Base-by-base conservation (phyloP, 257 asterid species). In the Cordia subcordata region DNA sequence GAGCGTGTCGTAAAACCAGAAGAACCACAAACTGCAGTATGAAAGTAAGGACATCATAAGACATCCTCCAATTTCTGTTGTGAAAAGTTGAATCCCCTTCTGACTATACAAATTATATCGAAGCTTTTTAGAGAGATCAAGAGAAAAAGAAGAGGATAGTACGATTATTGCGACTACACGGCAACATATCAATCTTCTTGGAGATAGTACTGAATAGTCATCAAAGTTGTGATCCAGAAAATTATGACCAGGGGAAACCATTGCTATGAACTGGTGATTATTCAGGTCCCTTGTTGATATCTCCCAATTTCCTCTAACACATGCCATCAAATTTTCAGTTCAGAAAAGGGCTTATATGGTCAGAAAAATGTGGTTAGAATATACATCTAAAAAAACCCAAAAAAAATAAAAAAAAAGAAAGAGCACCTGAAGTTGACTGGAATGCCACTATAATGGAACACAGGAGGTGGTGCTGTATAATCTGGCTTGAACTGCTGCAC, bases 401-500 rank as follows among this genome's bases (percentile, higher is more conserved):
- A 61, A 46, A 44, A 44, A 22, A 49, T 49, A 47, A n/a, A n/a
- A n/a, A n/a, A n/a, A n/a, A n/a, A n/a, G n/a, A n/a, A n/a, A n/a
- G n/a, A n/a, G n/a, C 60, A 91, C 98, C 94, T 82, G 73, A 82
- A 81, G 81, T 82, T 81, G 75, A 77, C 69, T 0, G 93, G 82
- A 62, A 76, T 71, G 60, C 91, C 79, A 35, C 87, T 78, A 55
- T 60, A 74, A 68, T 70, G 78, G 60, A 77, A 79, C 52, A 84
- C 68, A 62, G 87, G 88, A 56, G 95, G 76, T 16, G 95, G 85
- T 13, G 93, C 85, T 44, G 85, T 80, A 55, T 88, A 92, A 50
- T 80, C 89, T 38, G 98, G 90, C 80, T 64, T 79, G 79, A 84
- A 92, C 59, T 72, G 71, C 98, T 91, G 81, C 75, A 77, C 65